These are phyloP conservation scores for Boehmeria nivea DNA, from an alignment of 306 rosid species.

Conservation along the genomic window DNA sequence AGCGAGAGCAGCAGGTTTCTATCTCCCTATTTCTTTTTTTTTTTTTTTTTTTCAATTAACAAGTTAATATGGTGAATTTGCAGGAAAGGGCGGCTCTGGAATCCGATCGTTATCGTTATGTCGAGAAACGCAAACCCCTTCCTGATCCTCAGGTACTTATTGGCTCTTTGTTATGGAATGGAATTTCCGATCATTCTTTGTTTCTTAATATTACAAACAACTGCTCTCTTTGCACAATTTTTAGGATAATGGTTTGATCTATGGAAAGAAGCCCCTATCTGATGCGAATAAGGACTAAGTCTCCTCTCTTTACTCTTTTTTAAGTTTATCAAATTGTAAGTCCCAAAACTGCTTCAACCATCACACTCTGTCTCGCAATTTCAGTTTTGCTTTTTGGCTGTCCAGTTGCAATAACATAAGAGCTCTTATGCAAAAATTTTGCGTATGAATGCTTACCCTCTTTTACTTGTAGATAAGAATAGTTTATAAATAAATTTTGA, in stretches of 20 bases:
- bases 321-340: background rate
- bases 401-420: background rate
- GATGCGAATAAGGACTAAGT: constrained; percentile 34
- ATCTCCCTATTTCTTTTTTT: background rate
- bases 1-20: constrained; percentile 60
- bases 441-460: too few species aligned
- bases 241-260: constrained; percentile 69
- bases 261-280: constrained; percentile 58
- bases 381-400: background rate
- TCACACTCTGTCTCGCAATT: background rate
- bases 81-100: constrained; percentile 51
- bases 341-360: too few species aligned
- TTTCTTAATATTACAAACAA: too few species aligned
- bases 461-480: too few species aligned
- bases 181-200: too few species aligned
- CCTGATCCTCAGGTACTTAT: constrained; percentile 74
- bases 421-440: too few species aligned
- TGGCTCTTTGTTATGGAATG: background rate
- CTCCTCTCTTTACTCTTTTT: too few species aligned
- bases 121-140: constrained; percentile 76
- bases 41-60: background rate
- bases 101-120: constrained; percentile 54
- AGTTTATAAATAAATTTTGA: too few species aligned
- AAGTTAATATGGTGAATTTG: background rate
- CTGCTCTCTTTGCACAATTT: background rate